Conservation (phyloP, 225 moss, liverwort and hornwort species). For the Physcomitrium patens region DNA sequence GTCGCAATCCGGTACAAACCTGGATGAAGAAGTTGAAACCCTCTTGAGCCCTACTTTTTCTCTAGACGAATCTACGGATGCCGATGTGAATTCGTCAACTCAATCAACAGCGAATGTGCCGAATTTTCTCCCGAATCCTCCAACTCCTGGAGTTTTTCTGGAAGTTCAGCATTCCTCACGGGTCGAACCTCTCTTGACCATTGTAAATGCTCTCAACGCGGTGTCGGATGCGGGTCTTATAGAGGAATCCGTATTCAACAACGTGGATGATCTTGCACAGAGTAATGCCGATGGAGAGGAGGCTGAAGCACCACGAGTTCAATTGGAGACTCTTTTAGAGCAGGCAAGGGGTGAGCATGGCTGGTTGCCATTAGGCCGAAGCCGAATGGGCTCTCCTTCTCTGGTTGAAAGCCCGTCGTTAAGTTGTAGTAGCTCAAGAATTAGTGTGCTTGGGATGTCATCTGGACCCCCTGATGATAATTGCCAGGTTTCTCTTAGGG, state of each 20-base stretch:
- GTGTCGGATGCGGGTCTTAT: constrained; percentile 5
- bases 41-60: background rate
- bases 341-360: constrained; percentile 48
- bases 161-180: background rate
- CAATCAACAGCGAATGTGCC: constrained; percentile 15
- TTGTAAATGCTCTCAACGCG: constrained; percentile 7
- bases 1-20: background rate
- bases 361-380: constrained; percentile 50
- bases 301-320: constrained; percentile 35
- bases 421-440: constrained; percentile 19
- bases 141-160: background rate
- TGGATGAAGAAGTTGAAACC: constrained; percentile 1
- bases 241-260: background rate
- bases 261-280: background rate
- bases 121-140: constrained; percentile 11
- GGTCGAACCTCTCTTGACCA: background rate
- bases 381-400: constrained; percentile 38
- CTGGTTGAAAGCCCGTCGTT: constrained; percentile 32
- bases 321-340: constrained; percentile 50
- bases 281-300: background rate
- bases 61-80: background rate
- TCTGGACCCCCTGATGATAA: background rate
- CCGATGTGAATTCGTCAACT: constrained; percentile 5
- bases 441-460: background rate
- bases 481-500: background rate